phyloP scores from a whole-genome alignment of 768 basidiomycete genomes.

The Cytidiella melzeri region DNA sequence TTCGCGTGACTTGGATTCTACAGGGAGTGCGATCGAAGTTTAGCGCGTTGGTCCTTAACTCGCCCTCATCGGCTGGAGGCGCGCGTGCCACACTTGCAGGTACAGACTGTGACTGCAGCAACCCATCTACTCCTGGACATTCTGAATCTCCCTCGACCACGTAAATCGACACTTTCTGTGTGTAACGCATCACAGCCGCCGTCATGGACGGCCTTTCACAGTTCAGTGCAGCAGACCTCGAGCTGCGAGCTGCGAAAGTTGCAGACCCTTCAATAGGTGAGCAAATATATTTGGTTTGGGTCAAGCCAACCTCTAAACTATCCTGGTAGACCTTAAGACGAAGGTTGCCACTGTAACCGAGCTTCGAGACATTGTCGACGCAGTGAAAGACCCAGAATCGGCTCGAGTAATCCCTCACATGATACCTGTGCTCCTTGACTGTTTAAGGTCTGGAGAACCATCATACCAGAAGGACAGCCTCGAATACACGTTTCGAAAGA shows the following conservation, averaged over 20 bases:
- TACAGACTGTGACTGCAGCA: background rate
- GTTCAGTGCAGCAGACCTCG: conserved; percentile 52
- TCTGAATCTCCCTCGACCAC: background rate
- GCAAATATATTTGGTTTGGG: conserved; percentile 9
- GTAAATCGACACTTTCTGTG: background rate
- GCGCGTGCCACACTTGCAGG: background rate
- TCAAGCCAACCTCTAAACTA: background rate
- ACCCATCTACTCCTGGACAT: background rate
- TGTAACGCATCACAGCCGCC: background rate
- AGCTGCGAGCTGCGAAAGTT: conserved; percentile 64
- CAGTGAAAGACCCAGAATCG: conserved; percentile 69
- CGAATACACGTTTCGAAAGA: conserved; percentile 81
- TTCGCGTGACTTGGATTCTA: conserved; percentile 9
- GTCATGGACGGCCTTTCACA: conserved; percentile 41
- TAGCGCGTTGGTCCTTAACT: background rate
- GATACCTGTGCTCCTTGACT: conserved; percentile 66
- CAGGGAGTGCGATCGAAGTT: conserved; percentile 5
- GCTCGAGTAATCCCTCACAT: conserved; percentile 64
- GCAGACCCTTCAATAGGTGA: conserved; percentile 70
- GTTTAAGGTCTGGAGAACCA: conserved; percentile 63
- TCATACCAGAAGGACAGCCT: conserved; percentile 58
- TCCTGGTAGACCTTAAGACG: conserved; percentile 53
- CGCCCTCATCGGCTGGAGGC: conserved; percentile 2
- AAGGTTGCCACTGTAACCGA: conserved; percentile 70
- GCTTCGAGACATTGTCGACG: conserved; percentile 77